These are phyloP conservation scores for Hypoxylon fuscum DNA, from an alignment of 495 filamentous ascomycete species.

Conservation along the genomic window DNA sequence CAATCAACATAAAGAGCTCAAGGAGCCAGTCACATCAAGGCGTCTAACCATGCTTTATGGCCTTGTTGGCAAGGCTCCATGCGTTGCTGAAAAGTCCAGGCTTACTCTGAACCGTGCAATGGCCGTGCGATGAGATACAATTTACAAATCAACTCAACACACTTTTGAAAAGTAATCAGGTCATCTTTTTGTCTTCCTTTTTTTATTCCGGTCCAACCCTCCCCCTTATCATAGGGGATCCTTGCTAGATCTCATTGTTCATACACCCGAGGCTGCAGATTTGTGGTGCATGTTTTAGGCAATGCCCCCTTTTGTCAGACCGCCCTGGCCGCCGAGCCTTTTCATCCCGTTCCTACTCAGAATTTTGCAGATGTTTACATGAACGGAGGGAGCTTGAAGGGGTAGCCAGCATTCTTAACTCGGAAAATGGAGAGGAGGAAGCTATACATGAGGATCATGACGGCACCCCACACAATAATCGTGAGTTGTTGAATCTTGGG, in stretches of 20 bases:
- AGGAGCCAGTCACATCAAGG: too few relatives aligned
- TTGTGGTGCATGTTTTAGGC: conserved; percentile 4
- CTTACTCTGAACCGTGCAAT: too few relatives aligned
- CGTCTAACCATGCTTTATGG: too few relatives aligned
- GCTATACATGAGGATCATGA: conserved; percentile 87
- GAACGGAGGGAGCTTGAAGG: conserved; percentile 93
- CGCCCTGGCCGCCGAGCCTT: background rate
- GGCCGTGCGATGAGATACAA: too few relatives aligned
- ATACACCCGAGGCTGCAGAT: too few relatives aligned
- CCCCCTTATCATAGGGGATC: background rate
- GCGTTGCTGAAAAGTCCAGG: too few relatives aligned
- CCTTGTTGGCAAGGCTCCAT: too few relatives aligned
- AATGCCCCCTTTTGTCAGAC: conserved; percentile 14
- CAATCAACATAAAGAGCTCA: too few relatives aligned
- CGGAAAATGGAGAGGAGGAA: conserved; percentile 94
- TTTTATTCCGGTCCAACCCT: background rate
- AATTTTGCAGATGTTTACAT: conserved; percentile 45
- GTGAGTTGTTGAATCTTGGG: conserved; percentile 80
- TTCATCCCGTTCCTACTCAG: background rate
- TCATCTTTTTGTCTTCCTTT: too few relatives aligned
- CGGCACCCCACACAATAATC: conserved; percentile 80
- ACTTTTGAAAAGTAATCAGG: too few relatives aligned
- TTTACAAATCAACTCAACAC: too few relatives aligned
- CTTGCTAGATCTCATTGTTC: background rate
- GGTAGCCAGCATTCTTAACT: conserved; percentile 93